Evolutionary conservation across 176 grass and related monocot species (phyloP), one percentile per base, ranked within the genome.

Genomic region (Aegilops longissima): DNA sequence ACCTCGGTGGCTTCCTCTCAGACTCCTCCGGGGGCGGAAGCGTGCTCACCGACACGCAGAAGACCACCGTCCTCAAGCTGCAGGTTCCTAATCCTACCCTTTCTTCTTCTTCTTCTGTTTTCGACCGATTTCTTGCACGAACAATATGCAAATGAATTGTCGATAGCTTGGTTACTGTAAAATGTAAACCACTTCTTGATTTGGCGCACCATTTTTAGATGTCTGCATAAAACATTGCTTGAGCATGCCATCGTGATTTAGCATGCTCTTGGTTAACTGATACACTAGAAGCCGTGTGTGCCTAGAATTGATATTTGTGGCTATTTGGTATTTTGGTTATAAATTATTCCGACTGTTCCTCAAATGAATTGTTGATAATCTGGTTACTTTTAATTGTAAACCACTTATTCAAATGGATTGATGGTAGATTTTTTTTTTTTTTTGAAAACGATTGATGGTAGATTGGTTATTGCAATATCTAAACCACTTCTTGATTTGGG

Each of bases 31-130:
- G 73, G 17, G 76, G 87, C 9, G 89, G 87, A 0, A 96, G 94
- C 73, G 80, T 96, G 71, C 87, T 96, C 73, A 91, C 89, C 5
- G 92, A 92, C 66, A 94, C 97, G 56, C 87, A 96, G 78, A 99
- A 91, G 82, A 94, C 94, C 62, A 94, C 88, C 83, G 92, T 99
- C 42, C 86, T 99, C 84, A 99, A 99, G 90, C 92, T 99, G 70
- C 97, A 99, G 94, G 94, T 93, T 82, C 59, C 9, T 20, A 10
- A 17, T 18, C 12, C 21, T 24, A 6, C 2, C 31, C 0, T 78
- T 6, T 6, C 16, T 3, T 76, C 35, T 27, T 27, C 25, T 27
- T 27, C 25, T 27, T 27, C 25, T 27, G 25, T 27, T 27, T 27
- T 27, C 25, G 25, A 27, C 25, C 25, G 25, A 27, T 27, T 27